phyloP scores from a whole-genome alignment of 2,329 filamentous ascomycete genomes.

The Colletotrichum sojae region DNA sequence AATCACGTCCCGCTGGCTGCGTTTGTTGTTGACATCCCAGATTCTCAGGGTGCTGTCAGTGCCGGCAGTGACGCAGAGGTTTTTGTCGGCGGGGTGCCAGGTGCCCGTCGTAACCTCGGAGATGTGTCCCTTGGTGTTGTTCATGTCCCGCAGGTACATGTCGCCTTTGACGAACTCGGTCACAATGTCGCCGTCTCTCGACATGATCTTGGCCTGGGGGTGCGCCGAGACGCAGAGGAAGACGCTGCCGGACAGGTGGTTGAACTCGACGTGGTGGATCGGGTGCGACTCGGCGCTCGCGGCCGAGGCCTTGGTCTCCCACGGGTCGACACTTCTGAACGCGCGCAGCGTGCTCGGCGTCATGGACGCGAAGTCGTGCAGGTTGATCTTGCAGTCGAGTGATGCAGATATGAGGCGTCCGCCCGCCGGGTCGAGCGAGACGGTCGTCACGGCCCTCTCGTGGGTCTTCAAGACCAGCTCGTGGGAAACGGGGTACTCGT shows the following conservation, averaged over 20 bases:
- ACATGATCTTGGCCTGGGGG: conserved; percentile 90
- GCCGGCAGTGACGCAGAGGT: conserved; percentile 89
- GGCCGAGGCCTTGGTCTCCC: conserved; percentile 78
- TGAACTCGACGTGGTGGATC: conserved; percentile 89
- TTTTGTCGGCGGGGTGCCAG: conserved; percentile 91
- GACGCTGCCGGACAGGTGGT: conserved; percentile 82
- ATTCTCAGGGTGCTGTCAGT: conserved; percentile 96
- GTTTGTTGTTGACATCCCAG: conserved; percentile 95
- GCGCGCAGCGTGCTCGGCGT: conserved; percentile 94
- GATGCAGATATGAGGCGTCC: conserved; percentile 91
- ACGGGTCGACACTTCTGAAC: conserved; percentile 93
- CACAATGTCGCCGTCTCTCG: conserved; percentile 87
- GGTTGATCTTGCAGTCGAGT: conserved; percentile 89
- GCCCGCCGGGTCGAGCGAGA: conserved; percentile 88
- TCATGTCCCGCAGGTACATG: conserved; percentile 97
- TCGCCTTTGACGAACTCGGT: conserved; percentile 97
- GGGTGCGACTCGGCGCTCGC: conserved; percentile 86
- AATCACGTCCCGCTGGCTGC: conserved; percentile 92
- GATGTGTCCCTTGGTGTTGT: conserved; percentile 97
- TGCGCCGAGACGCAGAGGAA: conserved; percentile 91
- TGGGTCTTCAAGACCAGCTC: conserved; percentile 95
- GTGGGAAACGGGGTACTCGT: conserved; percentile 93
- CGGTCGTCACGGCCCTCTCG: conserved; percentile 86
- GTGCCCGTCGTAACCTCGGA: conserved; percentile 90
- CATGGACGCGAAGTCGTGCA: conserved; percentile 97